Evolutionary conservation across 176 grass and related monocot genomes (phyloP), one percentile per base, ranked within the genome.

Genomic region (Cymbopogon citratus): DNA sequence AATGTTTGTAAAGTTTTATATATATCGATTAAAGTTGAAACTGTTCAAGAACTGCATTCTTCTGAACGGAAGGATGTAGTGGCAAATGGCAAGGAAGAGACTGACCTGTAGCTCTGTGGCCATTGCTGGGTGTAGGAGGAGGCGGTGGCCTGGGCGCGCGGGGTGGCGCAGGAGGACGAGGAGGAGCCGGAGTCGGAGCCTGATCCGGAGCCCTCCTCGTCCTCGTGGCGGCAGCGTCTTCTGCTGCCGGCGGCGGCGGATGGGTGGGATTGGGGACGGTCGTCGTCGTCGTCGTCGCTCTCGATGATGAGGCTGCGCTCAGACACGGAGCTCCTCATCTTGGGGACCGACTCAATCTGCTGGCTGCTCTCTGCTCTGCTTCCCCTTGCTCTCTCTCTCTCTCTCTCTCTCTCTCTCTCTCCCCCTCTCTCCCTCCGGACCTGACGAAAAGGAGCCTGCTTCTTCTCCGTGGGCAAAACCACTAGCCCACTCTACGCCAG

Each of bases 101-200:
- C 25, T 39, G 75, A 97, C 94, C 94, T 97, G 95, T 98, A 98
- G 65, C 95, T 98, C 86, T 94, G 95, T 67, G 92, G 95, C 95
- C 90, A 95, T 71, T 89, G 86, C 27, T 92, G 87, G 71, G 82
- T 86, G 87, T 98, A 95, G 27, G 92, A 98, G 65, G 78, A 39
- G 0, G 84, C 69, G 87, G 73, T 81, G 91, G 92, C 90, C 88
- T 12, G 29, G 18, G 14, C 49, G 48, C 40, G 75, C 45, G 79
- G 85, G 56, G 63, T 87, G 82, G 52, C 65, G 83, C 80, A 87
- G 7, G 92, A 89, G 2, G 92, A 94, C 0, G 92, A 94, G 1
- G 80, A 85, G 38, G 94, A 90, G 23, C 31, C 81, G 57, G 56
- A 34, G 69, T 56, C 87, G 3, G 64, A 73, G 75, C 24, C 91